phyloP scores from a whole-genome alignment of 441 rosid species.

The Geranium incanum region DNA sequence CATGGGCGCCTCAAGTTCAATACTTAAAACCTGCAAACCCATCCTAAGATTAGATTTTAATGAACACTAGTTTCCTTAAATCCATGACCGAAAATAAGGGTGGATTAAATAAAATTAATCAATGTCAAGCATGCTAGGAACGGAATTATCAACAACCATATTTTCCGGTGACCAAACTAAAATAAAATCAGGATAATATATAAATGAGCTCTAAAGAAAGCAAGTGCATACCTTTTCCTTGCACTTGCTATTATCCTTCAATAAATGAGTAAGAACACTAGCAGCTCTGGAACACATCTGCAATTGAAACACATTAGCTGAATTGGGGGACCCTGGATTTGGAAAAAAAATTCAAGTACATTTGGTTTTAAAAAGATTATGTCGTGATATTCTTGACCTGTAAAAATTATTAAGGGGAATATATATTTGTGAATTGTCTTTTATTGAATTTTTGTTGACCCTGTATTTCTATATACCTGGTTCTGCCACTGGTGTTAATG shows the following conservation, averaged over 20 bases:
- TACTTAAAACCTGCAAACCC: constrained; percentile 54
- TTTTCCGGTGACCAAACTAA: neutral
- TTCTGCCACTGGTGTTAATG: neutral
- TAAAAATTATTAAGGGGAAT: neutral
- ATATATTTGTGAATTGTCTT: neutral
- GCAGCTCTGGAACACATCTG: constrained; percentile 98
- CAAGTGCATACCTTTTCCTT: constrained; percentile 65
- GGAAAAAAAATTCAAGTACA: no score
- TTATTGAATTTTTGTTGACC: neutral
- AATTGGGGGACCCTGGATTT: no score
- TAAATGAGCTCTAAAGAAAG: neutral
- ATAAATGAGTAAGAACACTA: constrained; percentile 76
- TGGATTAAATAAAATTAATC: no score
- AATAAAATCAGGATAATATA: neutral
- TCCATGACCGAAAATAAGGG: no score
- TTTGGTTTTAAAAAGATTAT: no score
- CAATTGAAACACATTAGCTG: constrained; percentile 28
- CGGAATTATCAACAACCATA: no score
- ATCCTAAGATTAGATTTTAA: constrained; percentile 10
- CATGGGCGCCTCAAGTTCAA: constrained; percentile 69
- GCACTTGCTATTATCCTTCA: constrained; percentile 69
- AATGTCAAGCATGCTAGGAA: no score
- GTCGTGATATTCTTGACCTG: constrained; percentile 17
- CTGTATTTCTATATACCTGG: neutral
- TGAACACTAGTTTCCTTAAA: neutral